A percentile compares a stretch with the other conserved stretches of the same genome.
Conservation (phyloP, 169 alveolate species). For the Neospora caninum region DNA sequence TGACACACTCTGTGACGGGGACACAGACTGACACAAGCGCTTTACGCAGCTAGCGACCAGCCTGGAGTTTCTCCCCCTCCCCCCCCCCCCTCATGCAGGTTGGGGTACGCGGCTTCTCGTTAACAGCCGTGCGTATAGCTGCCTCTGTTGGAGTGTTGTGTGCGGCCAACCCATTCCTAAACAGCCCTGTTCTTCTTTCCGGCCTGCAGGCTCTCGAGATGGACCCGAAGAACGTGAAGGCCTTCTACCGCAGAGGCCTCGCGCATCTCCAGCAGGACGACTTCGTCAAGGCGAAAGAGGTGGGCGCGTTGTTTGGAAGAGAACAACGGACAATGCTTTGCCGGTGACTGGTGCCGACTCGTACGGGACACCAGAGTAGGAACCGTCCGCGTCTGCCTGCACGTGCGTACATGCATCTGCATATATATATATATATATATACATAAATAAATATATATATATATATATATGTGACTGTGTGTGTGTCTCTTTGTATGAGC, state of each 20-base stretch:
- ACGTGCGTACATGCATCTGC: not conserved
- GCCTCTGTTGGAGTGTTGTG: no score
- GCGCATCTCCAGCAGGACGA: slow-evolving; percentile 47
- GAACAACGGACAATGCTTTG: not conserved
- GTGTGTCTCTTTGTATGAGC: no score
- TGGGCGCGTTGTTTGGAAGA: not conserved
- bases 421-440: not conserved
- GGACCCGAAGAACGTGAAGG: slow-evolving; percentile 61
- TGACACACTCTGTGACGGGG: no score
- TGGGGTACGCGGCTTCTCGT: no score
- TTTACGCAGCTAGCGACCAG: no score
- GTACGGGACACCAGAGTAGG: not conserved
- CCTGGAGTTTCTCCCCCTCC: no score
- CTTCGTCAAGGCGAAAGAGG: slow-evolving; percentile 47
- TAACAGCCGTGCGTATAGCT: no score
- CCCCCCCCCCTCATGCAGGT: no score
- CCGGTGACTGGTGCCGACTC: not conserved
- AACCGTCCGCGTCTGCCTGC: not conserved
- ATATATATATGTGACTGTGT: not conserved
- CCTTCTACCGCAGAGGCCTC: slow-evolving; percentile 51
- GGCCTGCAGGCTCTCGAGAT: slow-evolving; percentile 56
- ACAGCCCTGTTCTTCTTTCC: not conserved
- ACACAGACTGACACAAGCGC: no score
- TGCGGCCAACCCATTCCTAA: no score
- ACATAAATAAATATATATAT: not conserved